A percentile compares a stretch with the other conserved stretches of the same genome.
These are phyloP conservation scores for Haberlea rhodopensis DNA, from an alignment of 257 asterid species.

Conservation along the genomic window DNA sequence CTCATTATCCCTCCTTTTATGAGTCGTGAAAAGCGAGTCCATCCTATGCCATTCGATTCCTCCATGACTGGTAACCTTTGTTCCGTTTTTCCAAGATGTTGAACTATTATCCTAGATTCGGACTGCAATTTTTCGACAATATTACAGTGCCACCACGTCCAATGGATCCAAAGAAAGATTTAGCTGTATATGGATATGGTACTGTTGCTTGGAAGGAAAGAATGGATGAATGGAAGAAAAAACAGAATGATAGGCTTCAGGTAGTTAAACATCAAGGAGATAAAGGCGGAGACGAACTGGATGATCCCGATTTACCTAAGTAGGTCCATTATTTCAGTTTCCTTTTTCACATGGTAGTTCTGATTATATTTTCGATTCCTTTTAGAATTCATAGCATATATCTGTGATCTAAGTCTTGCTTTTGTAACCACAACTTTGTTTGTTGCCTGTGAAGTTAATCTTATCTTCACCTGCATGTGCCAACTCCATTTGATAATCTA, in stretches of 20 bases:
- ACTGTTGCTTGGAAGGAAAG: constrained; percentile 99
- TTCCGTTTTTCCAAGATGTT: neutral
- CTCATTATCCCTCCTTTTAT: constrained; percentile 77
- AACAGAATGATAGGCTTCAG: constrained; percentile 85
- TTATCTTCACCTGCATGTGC: neutral
- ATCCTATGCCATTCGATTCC: constrained; percentile 72
- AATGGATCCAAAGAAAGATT: constrained; percentile 96
- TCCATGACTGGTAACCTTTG: constrained; percentile 61
- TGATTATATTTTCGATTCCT: constrained; percentile 18
- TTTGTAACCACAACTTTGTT: constrained; percentile 28
- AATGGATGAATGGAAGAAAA: constrained; percentile 97
- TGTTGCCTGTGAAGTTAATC: constrained; percentile 13
- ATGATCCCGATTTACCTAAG: constrained; percentile 93
- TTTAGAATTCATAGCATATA: constrained; percentile 21
- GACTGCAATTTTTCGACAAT: constrained; percentile 13
- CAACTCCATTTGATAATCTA: neutral
- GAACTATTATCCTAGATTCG: constrained; percentile 10
- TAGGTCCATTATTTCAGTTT: constrained; percentile 44
- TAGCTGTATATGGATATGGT: constrained; percentile 94
- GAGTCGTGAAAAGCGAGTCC: constrained; percentile 74
- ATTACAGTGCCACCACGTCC: constrained; percentile 84
- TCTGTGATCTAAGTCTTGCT: neutral
- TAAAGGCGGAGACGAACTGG: constrained; percentile 74
- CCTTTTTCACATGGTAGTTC: constrained; percentile 30
- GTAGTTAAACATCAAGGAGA: constrained; percentile 90